These are phyloP conservation scores for Pluteus cervinus DNA, from an alignment of 768 basidiomycete species.

Conservation along the genomic window DNA sequence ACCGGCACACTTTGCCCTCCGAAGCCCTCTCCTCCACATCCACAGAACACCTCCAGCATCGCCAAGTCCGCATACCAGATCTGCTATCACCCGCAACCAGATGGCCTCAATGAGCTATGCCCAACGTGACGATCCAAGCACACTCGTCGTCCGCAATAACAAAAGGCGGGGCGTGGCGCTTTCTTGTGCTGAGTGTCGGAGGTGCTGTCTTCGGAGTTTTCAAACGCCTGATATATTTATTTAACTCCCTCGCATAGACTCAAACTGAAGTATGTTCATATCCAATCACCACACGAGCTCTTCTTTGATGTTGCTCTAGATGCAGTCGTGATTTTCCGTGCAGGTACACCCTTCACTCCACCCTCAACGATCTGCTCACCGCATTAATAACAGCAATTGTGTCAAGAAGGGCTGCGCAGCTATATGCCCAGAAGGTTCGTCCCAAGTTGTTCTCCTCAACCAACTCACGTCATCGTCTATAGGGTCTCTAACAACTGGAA, in stretches of 20 bases:
- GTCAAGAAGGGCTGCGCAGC: conserved; percentile 53
- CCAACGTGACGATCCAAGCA: conserved; percentile 19
- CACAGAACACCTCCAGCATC: too few species aligned
- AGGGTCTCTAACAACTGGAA: conserved; percentile 70
- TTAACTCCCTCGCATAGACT: conserved; percentile 33
- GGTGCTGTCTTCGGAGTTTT: conserved; percentile 24
- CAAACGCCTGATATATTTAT: conserved; percentile 9
- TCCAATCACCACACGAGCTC: conserved; percentile 9
- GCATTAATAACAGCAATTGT: conserved; percentile 33
- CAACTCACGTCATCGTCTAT: conserved; percentile 7
- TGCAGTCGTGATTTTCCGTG: conserved; percentile 65
- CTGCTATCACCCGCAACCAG: conserved; percentile 4
- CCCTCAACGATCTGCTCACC: conserved; percentile 1
- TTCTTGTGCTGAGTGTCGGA: conserved; percentile 66
- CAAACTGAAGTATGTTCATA: conserved; percentile 53
- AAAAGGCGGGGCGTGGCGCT: conserved; percentile 52
- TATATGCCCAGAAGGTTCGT: conserved; percentile 61
- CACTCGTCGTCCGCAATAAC: conserved; percentile 28
- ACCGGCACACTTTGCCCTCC: too few species aligned
- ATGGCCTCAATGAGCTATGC: conserved; percentile 10
- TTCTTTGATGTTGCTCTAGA: conserved; percentile 23
- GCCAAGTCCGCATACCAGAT: too few species aligned
- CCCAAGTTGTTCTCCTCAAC: conserved; percentile 7
- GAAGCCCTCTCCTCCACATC: too few species aligned
- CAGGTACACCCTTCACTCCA: conserved; percentile 30